phyloP scores from a whole-genome alignment of 73 alveolate genomes.

The Paramecium biaurelia region DNA sequence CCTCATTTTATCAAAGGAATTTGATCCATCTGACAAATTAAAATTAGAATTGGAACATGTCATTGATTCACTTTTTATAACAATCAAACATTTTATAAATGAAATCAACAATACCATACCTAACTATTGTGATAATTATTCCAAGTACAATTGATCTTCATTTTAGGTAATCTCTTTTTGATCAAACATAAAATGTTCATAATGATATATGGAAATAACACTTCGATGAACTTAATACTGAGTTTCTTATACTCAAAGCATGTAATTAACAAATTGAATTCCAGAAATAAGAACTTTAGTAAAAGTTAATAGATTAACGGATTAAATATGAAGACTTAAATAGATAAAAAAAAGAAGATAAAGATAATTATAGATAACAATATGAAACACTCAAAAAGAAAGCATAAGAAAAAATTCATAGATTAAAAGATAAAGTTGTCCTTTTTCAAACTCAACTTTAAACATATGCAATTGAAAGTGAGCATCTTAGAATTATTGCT shows the following conservation, averaged over 20 bases:
- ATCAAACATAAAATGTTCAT: not conserved
- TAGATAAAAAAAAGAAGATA: constrained; percentile 33
- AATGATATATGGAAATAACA: not conserved
- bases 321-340: constrained; percentile 10
- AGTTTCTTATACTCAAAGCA: not conserved
- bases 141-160: not conserved
- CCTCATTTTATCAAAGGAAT: not conserved
- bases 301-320: constrained; percentile 32
- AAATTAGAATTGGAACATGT: not conserved
- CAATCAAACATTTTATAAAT: not conserved
- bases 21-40: constrained; percentile 9
- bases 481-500: not conserved
- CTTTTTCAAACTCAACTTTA: not conserved
- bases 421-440: constrained; percentile 13
- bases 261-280: not conserved
- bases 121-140: not conserved
- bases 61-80: not conserved
- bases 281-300: not conserved
- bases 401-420: constrained; percentile 35
- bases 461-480: not conserved
- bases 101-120: not conserved
- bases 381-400: constrained; percentile 47
- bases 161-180: not conserved
- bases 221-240: not conserved
- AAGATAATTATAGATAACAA: constrained; percentile 20